Conservation (phyloP, 176 grass and related monocot species). For the Musa acuminata region DNA sequence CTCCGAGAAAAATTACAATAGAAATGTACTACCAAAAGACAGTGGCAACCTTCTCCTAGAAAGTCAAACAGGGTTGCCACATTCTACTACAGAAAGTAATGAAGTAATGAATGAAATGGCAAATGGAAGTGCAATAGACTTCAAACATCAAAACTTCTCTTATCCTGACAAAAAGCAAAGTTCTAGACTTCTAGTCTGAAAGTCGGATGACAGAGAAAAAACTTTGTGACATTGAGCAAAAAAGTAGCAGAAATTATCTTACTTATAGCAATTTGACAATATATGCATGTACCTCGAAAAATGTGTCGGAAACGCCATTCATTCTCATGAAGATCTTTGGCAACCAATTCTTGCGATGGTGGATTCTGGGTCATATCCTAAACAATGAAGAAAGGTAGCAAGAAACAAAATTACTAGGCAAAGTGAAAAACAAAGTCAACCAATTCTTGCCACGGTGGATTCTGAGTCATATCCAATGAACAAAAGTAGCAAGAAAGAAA, state of each 20-base stretch:
- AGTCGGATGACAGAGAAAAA: not conserved
- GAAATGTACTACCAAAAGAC: no score
- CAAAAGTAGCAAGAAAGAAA: no score
- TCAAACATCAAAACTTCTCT: no score
- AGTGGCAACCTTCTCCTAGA: not conserved
- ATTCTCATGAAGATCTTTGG: constrained; percentile 82
- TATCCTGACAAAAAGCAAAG: no score
- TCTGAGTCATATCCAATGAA: constrained; percentile 69
- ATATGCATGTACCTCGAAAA: constrained; percentile 64
- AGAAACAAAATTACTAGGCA: not conserved
- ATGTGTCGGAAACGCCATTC: constrained; percentile 99
- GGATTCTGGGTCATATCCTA: constrained; percentile 97
- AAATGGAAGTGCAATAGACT: no score
- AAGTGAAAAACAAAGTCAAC: constrained; percentile 12
- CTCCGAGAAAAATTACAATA: no score
- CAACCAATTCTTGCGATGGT: constrained; percentile 83
- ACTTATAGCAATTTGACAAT: not conserved
- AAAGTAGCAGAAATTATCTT: not conserved
- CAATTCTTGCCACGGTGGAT: constrained; percentile 89
- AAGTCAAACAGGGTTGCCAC: not conserved
- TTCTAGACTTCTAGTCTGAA: no score
- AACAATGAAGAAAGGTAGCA: not conserved
- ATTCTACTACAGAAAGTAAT: not conserved
- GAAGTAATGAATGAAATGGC: not conserved
- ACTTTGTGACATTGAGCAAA: not conserved